These are phyloP conservation scores for Zygosaccharomyces bisporus DNA, from an alignment of 805 yeast genomes.

Conservation along the genomic window DNA sequence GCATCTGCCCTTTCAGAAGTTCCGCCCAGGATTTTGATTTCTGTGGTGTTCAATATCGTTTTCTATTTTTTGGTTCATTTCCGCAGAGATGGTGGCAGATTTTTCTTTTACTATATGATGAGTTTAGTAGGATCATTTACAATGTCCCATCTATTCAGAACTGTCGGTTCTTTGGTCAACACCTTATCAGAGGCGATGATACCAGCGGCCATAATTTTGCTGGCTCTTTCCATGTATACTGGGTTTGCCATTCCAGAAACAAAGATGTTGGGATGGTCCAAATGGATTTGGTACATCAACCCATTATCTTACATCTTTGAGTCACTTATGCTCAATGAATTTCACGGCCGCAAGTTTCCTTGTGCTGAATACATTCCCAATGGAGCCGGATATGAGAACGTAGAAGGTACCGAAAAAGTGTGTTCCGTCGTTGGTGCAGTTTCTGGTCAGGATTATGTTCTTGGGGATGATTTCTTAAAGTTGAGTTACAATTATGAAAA, in stretches of 20 bases:
- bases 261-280: conserved; percentile 58
- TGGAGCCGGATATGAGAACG: conserved; percentile 42
- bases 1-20: conserved; percentile 50
- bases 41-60: conserved; percentile 46
- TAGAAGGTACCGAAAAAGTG: conserved; percentile 39
- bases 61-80: conserved; percentile 54
- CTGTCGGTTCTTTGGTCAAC: conserved; percentile 47
- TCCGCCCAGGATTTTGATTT: conserved; percentile 46
- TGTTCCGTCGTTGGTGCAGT: conserved; percentile 57
- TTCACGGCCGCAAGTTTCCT: conserved; percentile 42
- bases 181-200: conserved; percentile 54
- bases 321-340: conserved; percentile 56
- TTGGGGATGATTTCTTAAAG: conserved; percentile 49
- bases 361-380: conserved; percentile 50
- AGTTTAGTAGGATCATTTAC: conserved; percentile 43
- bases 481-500: conserved; percentile 43
- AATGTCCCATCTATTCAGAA: conserved; percentile 54
- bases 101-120: conserved; percentile 50
- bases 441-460: conserved; percentile 48
- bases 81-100: conserved; percentile 48
- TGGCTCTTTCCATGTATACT: conserved; percentile 48
- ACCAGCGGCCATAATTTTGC: conserved; percentile 50
- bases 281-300: conserved; percentile 60
- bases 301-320: conserved; percentile 59
- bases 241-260: conserved; percentile 59